Base-by-base conservation (phyloP, 2,329 filamentous ascomycete genomes). In the Geosmithia flava region DNA sequence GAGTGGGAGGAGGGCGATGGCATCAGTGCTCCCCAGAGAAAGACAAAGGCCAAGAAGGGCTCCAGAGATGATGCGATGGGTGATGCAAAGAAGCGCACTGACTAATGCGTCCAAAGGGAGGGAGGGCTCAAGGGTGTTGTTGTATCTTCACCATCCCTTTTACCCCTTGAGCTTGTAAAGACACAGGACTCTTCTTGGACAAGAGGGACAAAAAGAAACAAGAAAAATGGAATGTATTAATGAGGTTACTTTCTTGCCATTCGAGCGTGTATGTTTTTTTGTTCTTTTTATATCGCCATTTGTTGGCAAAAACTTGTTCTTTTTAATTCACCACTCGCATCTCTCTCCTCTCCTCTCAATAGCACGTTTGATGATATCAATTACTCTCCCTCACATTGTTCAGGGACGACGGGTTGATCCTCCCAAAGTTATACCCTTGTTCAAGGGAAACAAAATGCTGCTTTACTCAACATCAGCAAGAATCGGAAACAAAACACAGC, bases 11-110 rank as follows among this genome's bases (percentile, higher is more conserved):
- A 51, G 29, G 55, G 52, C 45, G 55, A 56, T 20, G 56, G 33
- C 11, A 37, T 37, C 10, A 37, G 33, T 37, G 33, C 33, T 11
- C 33, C 10, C 3, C 33, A 37, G 33, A 11, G 33, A 11, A 37
- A 37, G 33, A 16, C 11, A 16, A 37, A 37, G 33, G 10, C 33
- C 33, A 37, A 51, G 13, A 46, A 50, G 3, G 59, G 58, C n/a
- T 49, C 52, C 6, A 54, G 53, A 16, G 61, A 64, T 43, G 23
- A 27, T 8, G 23, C 4, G 8, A 44, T 56, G n/a, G 57, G 53
- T 29, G 63, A 65, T 19, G 46, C 50, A 4, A 64, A 64, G 51
- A 65, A 62, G 49, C 58, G 63, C 44, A 55, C 54, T 46, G 61
- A 66, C 47, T 66, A 56, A 42, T 41, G 39, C 15, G 15, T 40